Evolutionary conservation across 441 rosid genomes (phyloP), one percentile per base, ranked within the genome.

Genomic region (Pelargonium citronellum): DNA sequence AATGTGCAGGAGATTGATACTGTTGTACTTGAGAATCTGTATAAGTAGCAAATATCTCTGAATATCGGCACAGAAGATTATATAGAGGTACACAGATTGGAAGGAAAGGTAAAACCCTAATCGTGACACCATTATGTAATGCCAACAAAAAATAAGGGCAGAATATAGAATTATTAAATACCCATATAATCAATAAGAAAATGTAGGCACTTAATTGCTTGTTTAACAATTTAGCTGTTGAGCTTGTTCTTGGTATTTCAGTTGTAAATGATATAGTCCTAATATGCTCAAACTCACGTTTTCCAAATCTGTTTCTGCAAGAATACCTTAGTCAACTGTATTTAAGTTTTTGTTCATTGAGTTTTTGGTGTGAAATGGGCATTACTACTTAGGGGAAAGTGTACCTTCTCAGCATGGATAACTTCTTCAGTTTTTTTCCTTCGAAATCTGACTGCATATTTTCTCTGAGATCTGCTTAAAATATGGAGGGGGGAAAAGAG

Each of bases 401-500:
- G 27, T 79, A 95, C 99, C 96, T 87, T 91, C 81, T 90, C 97
- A 64, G 79, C 84, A 75, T 87, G 89, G 81, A 83, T 67, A 79
- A 95, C 85, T 83, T 91, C 99, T 67, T 82, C 75, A 57, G 92
- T 79, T 83, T 87, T 95, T 67, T 86, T 79, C 79, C 84, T 77
- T 53, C 92, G 87, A 70, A 87, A 95, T 79, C 77, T 79, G 75
- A 95, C 84, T 8, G 97, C 96, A 79, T 89, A 91, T 79, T 94
- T 94, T 79, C 89, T 89, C 53, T 89, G 95, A 71, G 78, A 76
- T 81, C 96, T 94, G 85, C 71, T 73, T 66, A 47, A 67, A 57
- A 74, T 10, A 74, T 17, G 53, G 37, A 22, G 10, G 39, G 43
- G 66, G 64, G 9, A 64, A 64, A 67, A 61, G 71, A 66, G 17